A percentile compares a stretch with the other conserved stretches of the same genome.
Evolutionary conservation across 2,329 filamentous ascomycete genomes (phyloP).

Genomic region (Fusarium marasasianum): DNA sequence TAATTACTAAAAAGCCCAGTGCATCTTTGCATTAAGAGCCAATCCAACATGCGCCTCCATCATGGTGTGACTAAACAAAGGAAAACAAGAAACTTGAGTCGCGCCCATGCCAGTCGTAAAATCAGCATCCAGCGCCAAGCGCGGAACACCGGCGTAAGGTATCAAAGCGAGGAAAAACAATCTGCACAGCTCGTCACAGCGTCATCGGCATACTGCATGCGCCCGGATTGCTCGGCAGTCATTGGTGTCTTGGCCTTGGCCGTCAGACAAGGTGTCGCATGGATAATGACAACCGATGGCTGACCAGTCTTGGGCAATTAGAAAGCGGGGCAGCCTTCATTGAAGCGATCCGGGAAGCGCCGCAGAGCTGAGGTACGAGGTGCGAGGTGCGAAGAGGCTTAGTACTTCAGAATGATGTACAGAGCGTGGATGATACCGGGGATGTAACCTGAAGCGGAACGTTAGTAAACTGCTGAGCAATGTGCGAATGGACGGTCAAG

Average conservation of each 20-base stretch:
- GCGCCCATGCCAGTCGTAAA: conserved; percentile 34
- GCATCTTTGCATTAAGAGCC: conserved; percentile 39
- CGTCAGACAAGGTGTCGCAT: conserved; percentile 17
- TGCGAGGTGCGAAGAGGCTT: conserved; percentile 47
- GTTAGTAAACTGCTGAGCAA: conserved; percentile 25
- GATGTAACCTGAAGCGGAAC: conserved; percentile 60
- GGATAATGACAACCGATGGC: conserved; percentile 20
- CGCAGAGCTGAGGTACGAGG: conserved; percentile 15
- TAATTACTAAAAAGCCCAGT: conserved; percentile 44
- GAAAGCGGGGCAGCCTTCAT: conserved; percentile 26
- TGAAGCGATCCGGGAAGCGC: conserved; percentile 16
- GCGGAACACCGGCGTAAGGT: conserved; percentile 29
- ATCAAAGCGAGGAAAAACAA: conserved; percentile 31
- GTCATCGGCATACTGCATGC: conserved; percentile 2
- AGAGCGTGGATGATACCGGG: conserved; percentile 92
- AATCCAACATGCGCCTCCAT: conserved; percentile 39
- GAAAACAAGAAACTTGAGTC: conserved; percentile 21
- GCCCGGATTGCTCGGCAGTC: conserved; percentile 30
- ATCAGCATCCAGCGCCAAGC: conserved; percentile 26
- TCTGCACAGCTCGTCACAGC: conserved; percentile 23
- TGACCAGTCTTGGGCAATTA: conserved; percentile 14
- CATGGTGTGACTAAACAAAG: conserved; percentile 29
- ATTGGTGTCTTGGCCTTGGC: conserved; percentile 37
- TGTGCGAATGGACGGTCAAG: neutral
- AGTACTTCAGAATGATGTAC: conserved; percentile 94